These are phyloP conservation scores for Phytopythium mirpurense DNA, from an alignment of 352 stramenopile species.

Conservation along the genomic window DNA sequence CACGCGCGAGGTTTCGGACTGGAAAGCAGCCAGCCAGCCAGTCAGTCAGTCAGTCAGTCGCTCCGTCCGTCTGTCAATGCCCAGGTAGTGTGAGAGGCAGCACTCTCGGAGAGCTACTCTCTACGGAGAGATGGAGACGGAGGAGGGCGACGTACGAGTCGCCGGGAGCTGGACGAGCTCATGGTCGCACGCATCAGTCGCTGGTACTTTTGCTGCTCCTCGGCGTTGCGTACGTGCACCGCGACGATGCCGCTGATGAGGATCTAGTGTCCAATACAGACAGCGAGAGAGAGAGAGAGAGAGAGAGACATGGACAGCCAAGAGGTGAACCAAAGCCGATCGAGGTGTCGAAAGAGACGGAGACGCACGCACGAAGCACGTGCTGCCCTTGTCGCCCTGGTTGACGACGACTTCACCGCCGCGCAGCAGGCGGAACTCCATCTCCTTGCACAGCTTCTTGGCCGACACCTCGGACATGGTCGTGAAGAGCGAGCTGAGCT, in stretches of 20 bases:
- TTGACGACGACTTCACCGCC: constrained; percentile 71
- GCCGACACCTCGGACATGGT: constrained; percentile 82
- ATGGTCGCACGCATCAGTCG: constrained; percentile 38
- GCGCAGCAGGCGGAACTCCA: constrained; percentile 76
- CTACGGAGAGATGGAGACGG: too few relatives aligned
- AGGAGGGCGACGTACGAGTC: constrained; percentile 22
- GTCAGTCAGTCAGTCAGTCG: background rate
- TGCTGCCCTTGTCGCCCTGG: constrained; percentile 81
- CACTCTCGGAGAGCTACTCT: too few relatives aligned
- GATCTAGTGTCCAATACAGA: too few relatives aligned
- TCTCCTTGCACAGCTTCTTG: constrained; percentile 84
- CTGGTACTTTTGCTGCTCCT: constrained; percentile 68
- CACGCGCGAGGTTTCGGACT: constrained; percentile 31
- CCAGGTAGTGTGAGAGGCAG: too few relatives aligned
- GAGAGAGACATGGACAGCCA: background rate
- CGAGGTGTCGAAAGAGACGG: too few relatives aligned
- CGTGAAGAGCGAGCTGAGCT: constrained; percentile 81
- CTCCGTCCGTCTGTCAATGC: background rate
- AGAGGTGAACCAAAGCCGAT: too few relatives aligned
- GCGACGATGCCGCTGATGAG: constrained; percentile 74
- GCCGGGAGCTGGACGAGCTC: constrained; percentile 32
- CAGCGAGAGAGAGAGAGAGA: background rate
- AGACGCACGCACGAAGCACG: constrained; percentile 81
- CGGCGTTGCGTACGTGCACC: constrained; percentile 58
- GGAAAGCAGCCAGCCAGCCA: background rate